These are phyloP conservation scores for Penicillium freii DNA, from an alignment of 2,329 filamentous ascomycete genomes.

Conservation along the genomic window DNA sequence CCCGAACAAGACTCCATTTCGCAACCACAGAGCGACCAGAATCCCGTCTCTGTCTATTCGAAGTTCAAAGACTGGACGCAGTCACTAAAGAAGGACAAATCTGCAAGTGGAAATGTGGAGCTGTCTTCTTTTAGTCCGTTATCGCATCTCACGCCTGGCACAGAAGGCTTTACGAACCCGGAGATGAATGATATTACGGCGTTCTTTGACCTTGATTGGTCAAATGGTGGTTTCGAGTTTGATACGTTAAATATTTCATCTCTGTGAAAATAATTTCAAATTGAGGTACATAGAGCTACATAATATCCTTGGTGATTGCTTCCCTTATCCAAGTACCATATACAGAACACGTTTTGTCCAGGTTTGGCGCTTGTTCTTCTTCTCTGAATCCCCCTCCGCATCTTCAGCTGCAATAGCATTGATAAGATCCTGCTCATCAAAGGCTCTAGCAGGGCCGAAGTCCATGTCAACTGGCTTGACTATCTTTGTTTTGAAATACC, in stretches of 20 bases:
- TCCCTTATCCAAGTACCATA: constrained; percentile 15
- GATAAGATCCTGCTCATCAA: constrained; percentile 26
- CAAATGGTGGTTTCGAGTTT: constrained; percentile 5
- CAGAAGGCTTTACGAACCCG: constrained; percentile 1
- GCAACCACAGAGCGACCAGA: constrained; percentile 21
- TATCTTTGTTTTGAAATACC: constrained; percentile 25
- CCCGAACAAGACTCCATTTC: constrained; percentile 25
- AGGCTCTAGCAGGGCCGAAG: constrained; percentile 22
- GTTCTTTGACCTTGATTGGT: constrained; percentile 14
- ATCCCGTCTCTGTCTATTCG: constrained; percentile 48
- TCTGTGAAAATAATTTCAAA: neutral
- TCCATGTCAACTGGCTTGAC: constrained; percentile 25
- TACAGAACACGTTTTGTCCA: constrained; percentile 19
- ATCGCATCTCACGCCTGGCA: constrained; percentile 4
- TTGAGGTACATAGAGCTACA: neutral
- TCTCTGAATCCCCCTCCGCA: neutral
- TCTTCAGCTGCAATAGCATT: constrained; percentile 10
- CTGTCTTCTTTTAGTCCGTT: constrained; percentile 19
- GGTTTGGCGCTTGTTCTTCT: neutral
- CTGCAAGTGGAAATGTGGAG: constrained; percentile 5
- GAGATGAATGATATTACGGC: constrained; percentile 10
- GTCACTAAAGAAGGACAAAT: constrained; percentile 16
- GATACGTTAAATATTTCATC: constrained; percentile 7
- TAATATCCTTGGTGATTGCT: neutral
- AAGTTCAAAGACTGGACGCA: constrained; percentile 49